Evolutionary conservation across 2,329 filamentous ascomycete species (phyloP), one percentile per base, ranked within the genome.

Genomic region (Colletotrichum chlorophyti): DNA sequence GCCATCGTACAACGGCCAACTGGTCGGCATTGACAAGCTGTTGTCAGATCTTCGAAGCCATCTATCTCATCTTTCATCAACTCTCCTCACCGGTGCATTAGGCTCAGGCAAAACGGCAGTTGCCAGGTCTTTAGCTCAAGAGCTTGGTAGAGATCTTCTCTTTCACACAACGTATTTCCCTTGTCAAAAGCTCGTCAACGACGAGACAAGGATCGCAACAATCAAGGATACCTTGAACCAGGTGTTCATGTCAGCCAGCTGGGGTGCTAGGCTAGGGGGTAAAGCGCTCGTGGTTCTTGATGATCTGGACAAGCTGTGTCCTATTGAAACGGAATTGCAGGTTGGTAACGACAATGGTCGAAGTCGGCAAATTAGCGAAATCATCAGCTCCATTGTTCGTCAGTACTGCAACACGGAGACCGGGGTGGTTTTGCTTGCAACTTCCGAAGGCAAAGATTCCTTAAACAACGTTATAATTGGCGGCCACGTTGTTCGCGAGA

Each of bases 311-410:
- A 92, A 91, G 68, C 80, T 99, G 1, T 98, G 94, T 69, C 94
- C 95, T 0, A 89, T 88, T 1, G 96, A 99, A 74, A 97, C 93
- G 0, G 95, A 99, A 71, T 81, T 99, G 11, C 92, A 97, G 72
- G 91, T 96, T 5, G 92, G 92, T 61, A 93, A 93, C 59, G 93
- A 98, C 65, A 98, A 99, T 68, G 91, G 91, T 15, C 86, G 94
- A 63, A 98, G 93, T 70, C 86, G 93, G 29, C 93, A 98, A 66
- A 86, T 97, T 55, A 97, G 93, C 69, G 95, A 99, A 72, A 86
- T 92, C 1, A 83, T 99, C 5, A 90, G 91, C 69, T 86, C 90
- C 1, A 87, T 95, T 63, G 91, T 94, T 1, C 85, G 88, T 53
- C 90, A 97, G 68, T 93, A 94, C 70, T 97, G 93, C 70, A 86